phyloP scores from a whole-genome alignment of 768 basidiomycete species.

The Fibroporia radiculosa region DNA sequence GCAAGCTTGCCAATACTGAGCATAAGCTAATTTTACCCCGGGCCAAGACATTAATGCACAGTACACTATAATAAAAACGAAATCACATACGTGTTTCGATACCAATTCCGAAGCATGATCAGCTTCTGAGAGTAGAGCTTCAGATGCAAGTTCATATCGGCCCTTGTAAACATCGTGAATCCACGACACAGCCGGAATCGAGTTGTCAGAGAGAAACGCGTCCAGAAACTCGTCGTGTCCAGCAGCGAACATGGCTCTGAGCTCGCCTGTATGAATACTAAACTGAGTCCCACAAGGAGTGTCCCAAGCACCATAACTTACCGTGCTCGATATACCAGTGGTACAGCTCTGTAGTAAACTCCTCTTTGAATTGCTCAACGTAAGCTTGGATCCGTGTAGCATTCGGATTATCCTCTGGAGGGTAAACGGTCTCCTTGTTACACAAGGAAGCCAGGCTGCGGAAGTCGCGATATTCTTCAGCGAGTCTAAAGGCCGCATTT shows the following conservation, averaged over 20 bases:
- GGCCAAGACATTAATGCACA: neutral
- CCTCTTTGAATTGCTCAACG: conserved; percentile 70
- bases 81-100: conserved; percentile 63
- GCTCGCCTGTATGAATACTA: conserved; percentile 47
- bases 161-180: conserved; percentile 74
- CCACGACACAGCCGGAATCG: conserved; percentile 69
- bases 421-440: conserved; percentile 56
- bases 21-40: conserved; percentile 85
- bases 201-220: conserved; percentile 56
- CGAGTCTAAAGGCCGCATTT: conserved; percentile 69
- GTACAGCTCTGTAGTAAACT: conserved; percentile 85
- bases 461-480: conserved; percentile 85
- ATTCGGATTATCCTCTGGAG: conserved; percentile 58
- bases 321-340: conserved; percentile 91
- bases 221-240: conserved; percentile 64
- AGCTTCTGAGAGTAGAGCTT: conserved; percentile 57
- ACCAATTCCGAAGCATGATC: conserved; percentile 47
- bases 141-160: conserved; percentile 57
- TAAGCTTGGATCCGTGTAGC: conserved; percentile 57
- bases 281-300: neutral
- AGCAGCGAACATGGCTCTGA: conserved; percentile 75
- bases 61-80: neutral
- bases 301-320: conserved; percentile 25
- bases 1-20: conserved; percentile 87
- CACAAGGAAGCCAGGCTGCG: conserved; percentile 79